Evolutionary conservation across 148 eudicot genomes (phyloP), one percentile per base, ranked within the genome.

Genomic region (Agrostemma githago): DNA sequence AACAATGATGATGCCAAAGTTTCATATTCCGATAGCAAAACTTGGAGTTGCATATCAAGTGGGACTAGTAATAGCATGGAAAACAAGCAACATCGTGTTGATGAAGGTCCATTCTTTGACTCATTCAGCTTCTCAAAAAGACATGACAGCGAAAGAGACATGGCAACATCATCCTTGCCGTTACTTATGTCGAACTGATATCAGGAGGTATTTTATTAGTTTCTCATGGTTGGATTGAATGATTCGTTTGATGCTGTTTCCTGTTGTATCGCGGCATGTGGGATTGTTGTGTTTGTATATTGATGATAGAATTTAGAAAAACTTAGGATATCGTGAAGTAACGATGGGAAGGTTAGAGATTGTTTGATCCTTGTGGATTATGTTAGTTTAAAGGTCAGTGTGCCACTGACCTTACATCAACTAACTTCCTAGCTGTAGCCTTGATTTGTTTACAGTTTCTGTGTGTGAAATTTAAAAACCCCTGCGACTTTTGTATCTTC

Each of bases 81-180:
- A 38, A 63, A 34, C 60, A 74, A 4, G 39, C 34, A 77, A 48
- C 78, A 73, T 40, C 10, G 4, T 39, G 68, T 34, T 21, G 26
- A 63, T 42, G 63, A 56, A 37, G 78, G 69, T 15, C 60, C 19
- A 16, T 62, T 44, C 12, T 61, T 40, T 8, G 75, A 74, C 41
- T 17, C 72, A 0, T 16, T n/a, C 59, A 74, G 71, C 61, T 37
- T 68, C 41, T 73, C 82, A n/a, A 77, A 76, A 61, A 67, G 75
- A 51, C 77, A 66, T 2, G 84, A 78, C 62, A 67, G 60, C 21
- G 77, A 57, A 17, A 77, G 68, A 53, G 86, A 84, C 57, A 51
- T 74, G 71, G 82, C 77, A 68, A 87, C 74, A n/a, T 67, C 87
- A n/a, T 76, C 85, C 34, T 42, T 72, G 73, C 80, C 81, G 37